Evolutionary conservation across 257 asterid genomes (phyloP).

Genomic region (Knoxia roxburghii): DNA sequence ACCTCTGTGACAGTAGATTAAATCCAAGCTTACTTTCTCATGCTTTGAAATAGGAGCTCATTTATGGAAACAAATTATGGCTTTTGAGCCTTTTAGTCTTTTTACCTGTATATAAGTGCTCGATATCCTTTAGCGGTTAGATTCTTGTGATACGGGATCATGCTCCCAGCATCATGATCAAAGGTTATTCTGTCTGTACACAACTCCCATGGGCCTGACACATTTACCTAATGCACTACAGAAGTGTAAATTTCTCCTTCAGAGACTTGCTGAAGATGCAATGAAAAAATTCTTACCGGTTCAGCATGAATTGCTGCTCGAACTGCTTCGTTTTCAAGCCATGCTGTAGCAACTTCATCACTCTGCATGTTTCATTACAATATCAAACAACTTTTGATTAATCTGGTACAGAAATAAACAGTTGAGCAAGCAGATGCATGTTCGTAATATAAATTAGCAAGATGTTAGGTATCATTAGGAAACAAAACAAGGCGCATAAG

Average conservation of each 20-base stretch:
- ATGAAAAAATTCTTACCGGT: constrained; percentile 45
- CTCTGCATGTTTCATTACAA: constrained; percentile 38
- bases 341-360: constrained; percentile 72
- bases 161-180: constrained; percentile 84
- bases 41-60: background rate
- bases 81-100: background rate
- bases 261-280: constrained; percentile 3
- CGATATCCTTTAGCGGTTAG: constrained; percentile 80
- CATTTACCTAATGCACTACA: constrained; percentile 35
- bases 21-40: background rate
- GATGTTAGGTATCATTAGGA: background rate
- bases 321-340: constrained; percentile 76
- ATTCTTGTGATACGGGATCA: constrained; percentile 84
- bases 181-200: constrained; percentile 61
- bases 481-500: background rate
- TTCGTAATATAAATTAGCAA: background rate
- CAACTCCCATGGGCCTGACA: constrained; percentile 53
- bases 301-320: constrained; percentile 89
- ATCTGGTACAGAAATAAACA: background rate
- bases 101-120: constrained; percentile 51
- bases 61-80: background rate
- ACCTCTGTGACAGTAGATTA: background rate
- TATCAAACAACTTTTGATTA: constrained; percentile 1
- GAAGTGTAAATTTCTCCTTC: constrained; percentile 12
- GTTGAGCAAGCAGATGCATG: background rate